These are phyloP conservation scores for Tanacetum coccineum DNA, from an alignment of 129 eudicot species.

Conservation along the genomic window DNA sequence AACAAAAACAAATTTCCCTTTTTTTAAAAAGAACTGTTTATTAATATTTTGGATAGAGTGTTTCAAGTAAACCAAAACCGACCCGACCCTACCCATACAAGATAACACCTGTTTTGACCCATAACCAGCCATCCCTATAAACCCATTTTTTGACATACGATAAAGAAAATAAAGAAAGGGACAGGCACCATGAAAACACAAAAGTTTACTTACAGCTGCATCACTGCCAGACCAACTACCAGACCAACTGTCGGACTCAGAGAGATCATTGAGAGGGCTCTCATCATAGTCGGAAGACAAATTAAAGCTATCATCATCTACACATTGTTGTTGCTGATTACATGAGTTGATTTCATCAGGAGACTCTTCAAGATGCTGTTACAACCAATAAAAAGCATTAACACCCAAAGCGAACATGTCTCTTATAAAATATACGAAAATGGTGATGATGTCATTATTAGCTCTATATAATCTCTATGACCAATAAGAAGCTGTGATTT, in stretches of 20 bases:
- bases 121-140: background rate
- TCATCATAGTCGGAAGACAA: conserved; percentile 71
- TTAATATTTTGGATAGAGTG: background rate
- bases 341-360: conserved; percentile 33
- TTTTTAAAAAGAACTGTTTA: too few relatives aligned
- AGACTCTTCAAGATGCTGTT: conserved; percentile 60
- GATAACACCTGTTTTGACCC: background rate
- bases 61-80: background rate
- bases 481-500: too few relatives aligned
- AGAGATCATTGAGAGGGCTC: conserved; percentile 50
- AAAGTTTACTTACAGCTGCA: conserved; percentile 34
- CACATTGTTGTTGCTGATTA: conserved; percentile 35
- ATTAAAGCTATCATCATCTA: conserved; percentile 37
- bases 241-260: conserved; percentile 61
- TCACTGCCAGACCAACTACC: conserved; percentile 38
- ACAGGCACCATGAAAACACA: conserved; percentile 5
- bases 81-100: background rate
- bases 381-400: conserved; percentile 15
- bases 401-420: background rate
- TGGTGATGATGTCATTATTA: too few relatives aligned
- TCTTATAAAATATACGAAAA: background rate
- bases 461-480: too few relatives aligned
- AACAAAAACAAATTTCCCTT: too few relatives aligned
- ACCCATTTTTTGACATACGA: background rate
- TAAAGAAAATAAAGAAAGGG: background rate